Evolutionary conservation across 2,329 filamentous ascomycete genomes (phyloP).

Genomic region (Magnaporthales sp.): DNA sequence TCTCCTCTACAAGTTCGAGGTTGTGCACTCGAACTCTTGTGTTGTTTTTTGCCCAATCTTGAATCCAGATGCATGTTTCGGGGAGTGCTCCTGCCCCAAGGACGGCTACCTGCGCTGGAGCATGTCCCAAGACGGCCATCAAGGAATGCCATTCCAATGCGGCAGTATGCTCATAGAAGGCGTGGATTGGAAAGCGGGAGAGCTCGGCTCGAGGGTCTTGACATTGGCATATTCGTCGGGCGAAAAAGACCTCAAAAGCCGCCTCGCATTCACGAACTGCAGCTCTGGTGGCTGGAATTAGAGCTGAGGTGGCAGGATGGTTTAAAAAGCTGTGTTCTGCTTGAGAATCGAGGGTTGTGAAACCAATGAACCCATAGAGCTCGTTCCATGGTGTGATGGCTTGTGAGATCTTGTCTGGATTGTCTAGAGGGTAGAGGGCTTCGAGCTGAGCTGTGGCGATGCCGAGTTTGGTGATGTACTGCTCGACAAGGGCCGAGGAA

Average conservation of each 20-base stretch:
- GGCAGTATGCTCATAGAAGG: background rate
- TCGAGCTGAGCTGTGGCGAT: background rate
- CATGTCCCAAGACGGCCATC: background rate
- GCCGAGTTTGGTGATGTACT: background rate
- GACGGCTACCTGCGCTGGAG: background rate
- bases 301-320: background rate
- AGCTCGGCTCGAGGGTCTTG: background rate
- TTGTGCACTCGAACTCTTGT: background rate
- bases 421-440: background rate
- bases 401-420: background rate
- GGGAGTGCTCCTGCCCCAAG: background rate
- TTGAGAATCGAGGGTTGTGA: background rate
- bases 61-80: background rate
- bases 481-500: background rate
- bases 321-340: background rate
- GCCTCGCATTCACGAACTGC: background rate
- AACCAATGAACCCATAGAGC: background rate
- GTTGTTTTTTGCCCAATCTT: background rate
- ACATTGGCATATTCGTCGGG: background rate
- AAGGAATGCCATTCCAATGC: background rate
- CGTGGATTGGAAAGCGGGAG: background rate
- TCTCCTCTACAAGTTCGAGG: background rate
- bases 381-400: background rate
- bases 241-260: background rate
- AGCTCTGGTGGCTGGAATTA: background rate